Evolutionary conservation across 176 grass and related monocot species (phyloP).

Genomic region (Musa beccarii): DNA sequence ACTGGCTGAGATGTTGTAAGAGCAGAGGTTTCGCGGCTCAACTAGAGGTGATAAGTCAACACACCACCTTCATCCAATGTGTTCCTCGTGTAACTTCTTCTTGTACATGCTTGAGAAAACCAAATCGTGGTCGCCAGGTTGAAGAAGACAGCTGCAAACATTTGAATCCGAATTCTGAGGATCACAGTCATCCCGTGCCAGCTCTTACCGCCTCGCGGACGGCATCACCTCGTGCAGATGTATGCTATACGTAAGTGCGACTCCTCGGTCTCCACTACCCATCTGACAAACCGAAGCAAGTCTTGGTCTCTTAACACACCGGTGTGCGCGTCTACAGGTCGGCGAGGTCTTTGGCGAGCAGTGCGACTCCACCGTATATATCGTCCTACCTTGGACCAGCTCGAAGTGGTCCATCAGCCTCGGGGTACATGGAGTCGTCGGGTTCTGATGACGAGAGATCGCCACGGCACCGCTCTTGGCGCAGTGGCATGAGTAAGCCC

Average conservation of each 20-base stretch:
- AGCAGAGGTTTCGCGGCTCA: not conserved
- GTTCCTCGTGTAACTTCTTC: too few relatives aligned
- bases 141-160: not conserved
- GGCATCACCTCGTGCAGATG: not conserved
- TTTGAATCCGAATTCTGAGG: not conserved
- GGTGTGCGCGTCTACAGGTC: not conserved
- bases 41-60: not conserved
- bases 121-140: too few relatives aligned
- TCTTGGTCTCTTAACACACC: too few relatives aligned
- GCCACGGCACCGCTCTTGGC: not conserved
- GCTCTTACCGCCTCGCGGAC: not conserved
- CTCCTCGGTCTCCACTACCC: not conserved
- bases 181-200: not conserved
- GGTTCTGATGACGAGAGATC: not conserved
- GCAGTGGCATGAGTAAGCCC: not conserved
- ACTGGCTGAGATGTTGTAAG: not conserved
- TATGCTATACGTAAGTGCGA: slow-evolving; percentile 10
- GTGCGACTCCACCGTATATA: not conserved
- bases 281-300: too few relatives aligned
- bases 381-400: slow-evolving; percentile 3
- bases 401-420: slow-evolving; percentile 5
- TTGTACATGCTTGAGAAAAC: too few relatives aligned
- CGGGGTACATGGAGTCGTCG: not conserved
- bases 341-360: slow-evolving; percentile 16
- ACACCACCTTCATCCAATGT: too few relatives aligned